Conservation (phyloP, 805 yeast species). For the Jamesozyma gamospora region DNA sequence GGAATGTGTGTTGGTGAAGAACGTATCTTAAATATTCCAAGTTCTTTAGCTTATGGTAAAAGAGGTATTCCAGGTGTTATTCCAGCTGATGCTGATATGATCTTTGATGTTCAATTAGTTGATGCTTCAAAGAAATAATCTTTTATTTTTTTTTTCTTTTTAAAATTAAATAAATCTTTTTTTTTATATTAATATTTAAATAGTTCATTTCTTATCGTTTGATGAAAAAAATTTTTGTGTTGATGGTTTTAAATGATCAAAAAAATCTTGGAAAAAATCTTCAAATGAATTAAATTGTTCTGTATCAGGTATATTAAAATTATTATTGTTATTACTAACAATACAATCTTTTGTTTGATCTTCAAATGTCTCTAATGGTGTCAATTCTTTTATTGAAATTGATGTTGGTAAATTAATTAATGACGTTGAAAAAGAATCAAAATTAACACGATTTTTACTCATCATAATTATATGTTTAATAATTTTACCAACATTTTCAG, state of each 20-base stretch:
- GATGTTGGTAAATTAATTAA: not conserved
- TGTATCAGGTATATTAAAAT: slow-evolving; percentile 35
- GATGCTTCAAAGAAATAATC: slow-evolving; percentile 3
- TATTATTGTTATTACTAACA: too few relatives aligned
- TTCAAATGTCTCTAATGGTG: too few relatives aligned
- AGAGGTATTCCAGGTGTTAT: slow-evolving; percentile 68
- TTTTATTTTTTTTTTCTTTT: not conserved
- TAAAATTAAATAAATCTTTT: not conserved
- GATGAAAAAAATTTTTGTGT: slow-evolving; percentile 24
- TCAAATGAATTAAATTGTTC: slow-evolving; percentile 43
- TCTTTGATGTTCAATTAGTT: slow-evolving; percentile 27
- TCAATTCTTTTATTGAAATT: not conserved
- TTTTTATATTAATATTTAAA: too few relatives aligned
- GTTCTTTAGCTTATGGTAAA: slow-evolving; percentile 67
- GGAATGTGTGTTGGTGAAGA: slow-evolving; percentile 87
- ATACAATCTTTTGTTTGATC: too few relatives aligned
- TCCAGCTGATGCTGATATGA: slow-evolving; percentile 67
- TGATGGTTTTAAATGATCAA: slow-evolving; percentile 28
- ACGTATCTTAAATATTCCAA: slow-evolving; percentile 70
- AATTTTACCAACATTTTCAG: slow-evolving; percentile 49
- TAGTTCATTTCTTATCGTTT: too few relatives aligned
- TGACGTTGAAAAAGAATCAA: slow-evolving; percentile 8
- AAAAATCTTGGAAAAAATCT: slow-evolving; percentile 45
- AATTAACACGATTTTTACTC: slow-evolving; percentile 25
- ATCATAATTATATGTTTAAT: slow-evolving; percentile 42